Percentiles rank a stretch among this genome's conserved stretches.
phyloP scores from a whole-genome alignment of 768 basidiomycete genomes.

The Podaxis sp. region DNA sequence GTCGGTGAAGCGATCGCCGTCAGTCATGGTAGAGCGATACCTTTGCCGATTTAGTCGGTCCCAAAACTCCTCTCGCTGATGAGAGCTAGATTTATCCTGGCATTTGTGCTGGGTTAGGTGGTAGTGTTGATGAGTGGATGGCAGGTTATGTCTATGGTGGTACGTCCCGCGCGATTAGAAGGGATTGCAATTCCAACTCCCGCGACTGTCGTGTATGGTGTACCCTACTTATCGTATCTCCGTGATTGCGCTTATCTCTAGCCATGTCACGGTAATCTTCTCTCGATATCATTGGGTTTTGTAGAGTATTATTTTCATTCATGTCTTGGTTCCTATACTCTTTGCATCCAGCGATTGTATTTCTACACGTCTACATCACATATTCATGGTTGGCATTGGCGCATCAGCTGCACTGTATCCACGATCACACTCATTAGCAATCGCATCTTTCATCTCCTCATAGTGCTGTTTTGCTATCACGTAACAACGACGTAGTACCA shows the following conservation, averaged over 20 bases:
- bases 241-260: slow-evolving; percentile 1
- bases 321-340: not conserved
- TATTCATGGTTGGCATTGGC: not conserved
- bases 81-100: not conserved
- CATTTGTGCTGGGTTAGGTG: not conserved
- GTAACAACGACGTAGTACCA: not conserved
- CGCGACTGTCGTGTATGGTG: slow-evolving; percentile 4
- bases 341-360: not conserved
- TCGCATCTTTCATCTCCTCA: not conserved
- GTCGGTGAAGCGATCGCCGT: slow-evolving; percentile 34
- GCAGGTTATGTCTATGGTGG: not conserved
- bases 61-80: not conserved
- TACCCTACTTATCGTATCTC: slow-evolving; percentile 8
- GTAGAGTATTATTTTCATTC: slow-evolving; percentile 6
- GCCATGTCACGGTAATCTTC: not conserved
- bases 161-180: slow-evolving; percentile 8
- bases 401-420: not conserved
- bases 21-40: not conserved
- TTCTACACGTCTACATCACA: slow-evolving; percentile 1
- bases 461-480: not conserved
- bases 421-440: not conserved
- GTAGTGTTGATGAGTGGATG: not conserved
- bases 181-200: not conserved
- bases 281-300: slow-evolving; percentile 2
- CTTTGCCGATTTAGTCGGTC: slow-evolving; percentile 30